These are phyloP conservation scores for Theileria equi DNA, from an alignment of 169 alveolate species.

Conservation along the genomic window DNA sequence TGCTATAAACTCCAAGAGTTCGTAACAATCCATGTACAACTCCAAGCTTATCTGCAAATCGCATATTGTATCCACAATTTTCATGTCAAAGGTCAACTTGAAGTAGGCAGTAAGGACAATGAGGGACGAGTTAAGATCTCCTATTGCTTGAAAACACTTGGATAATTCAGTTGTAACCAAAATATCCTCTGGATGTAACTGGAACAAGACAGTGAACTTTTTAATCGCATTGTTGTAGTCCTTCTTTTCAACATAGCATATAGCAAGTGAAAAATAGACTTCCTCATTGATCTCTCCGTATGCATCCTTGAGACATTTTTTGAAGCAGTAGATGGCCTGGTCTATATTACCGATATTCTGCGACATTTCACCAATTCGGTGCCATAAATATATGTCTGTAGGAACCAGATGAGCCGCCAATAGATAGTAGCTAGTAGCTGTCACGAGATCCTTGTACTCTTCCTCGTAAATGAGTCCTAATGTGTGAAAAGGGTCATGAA, in stretches of 20 bases:
- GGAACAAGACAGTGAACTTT: slow-evolving; percentile 29
- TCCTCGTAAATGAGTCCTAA: slow-evolving; percentile 84
- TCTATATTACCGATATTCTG: slow-evolving; percentile 54
- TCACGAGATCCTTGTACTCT: slow-evolving; percentile 75
- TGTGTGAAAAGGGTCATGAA: slow-evolving; percentile 87
- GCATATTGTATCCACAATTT: slow-evolving; percentile 27
- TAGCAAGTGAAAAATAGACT: slow-evolving; percentile 55
- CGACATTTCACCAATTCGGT: slow-evolving; percentile 78
- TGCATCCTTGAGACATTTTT: slow-evolving; percentile 40
- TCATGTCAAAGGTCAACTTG: slow-evolving; percentile 18
- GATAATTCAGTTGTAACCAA: slow-evolving; percentile 42
- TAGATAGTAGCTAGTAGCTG: slow-evolving; percentile 82
- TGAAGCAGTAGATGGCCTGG: slow-evolving; percentile 63
- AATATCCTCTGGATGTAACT: slow-evolving; percentile 52
- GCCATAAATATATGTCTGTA: slow-evolving; percentile 80
- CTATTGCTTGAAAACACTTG: slow-evolving; percentile 33
- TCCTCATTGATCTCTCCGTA: slow-evolving; percentile 56
- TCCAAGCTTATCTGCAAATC: slow-evolving; percentile 14
- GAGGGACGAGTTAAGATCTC: slow-evolving; percentile 46
- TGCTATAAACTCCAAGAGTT: slow-evolving; percentile 4
- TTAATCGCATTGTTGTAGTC: slow-evolving; percentile 52
- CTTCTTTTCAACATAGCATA: slow-evolving; percentile 56
- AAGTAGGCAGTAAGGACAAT: slow-evolving; percentile 38
- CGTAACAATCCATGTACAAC: slow-evolving; percentile 38
- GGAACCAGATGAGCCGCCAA: slow-evolving; percentile 85